phyloP scores from a whole-genome alignment of 371 early-diverging fungal species.

The Saksenaea oblongispora region DNA sequence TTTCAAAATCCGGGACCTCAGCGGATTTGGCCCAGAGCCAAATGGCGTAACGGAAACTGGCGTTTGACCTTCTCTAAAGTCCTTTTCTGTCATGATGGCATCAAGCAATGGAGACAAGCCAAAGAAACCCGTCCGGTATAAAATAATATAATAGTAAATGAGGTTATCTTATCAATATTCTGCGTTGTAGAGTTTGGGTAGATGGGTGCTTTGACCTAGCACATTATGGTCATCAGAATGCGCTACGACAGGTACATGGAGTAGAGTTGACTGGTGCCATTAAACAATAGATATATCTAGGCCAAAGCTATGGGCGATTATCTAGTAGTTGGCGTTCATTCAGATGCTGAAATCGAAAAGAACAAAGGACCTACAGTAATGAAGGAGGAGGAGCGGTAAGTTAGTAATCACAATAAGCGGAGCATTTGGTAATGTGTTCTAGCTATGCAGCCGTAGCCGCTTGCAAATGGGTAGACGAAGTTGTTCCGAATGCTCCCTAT shows the following conservation, averaged over 20 bases:
- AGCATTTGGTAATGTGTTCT: neutral
- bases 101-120: too few relatives aligned
- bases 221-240: slow-evolving; percentile 96
- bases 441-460: slow-evolving; percentile 92
- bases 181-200: slow-evolving; percentile 71
- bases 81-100: too few relatives aligned
- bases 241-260: slow-evolving; percentile 81
- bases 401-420: neutral
- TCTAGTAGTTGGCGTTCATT: slow-evolving; percentile 95
- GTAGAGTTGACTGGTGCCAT: neutral
- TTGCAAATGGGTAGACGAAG: slow-evolving; percentile 97
- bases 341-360: slow-evolving; percentile 87
- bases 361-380: slow-evolving; percentile 97
- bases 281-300: slow-evolving; percentile 34
- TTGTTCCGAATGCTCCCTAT: slow-evolving; percentile 95
- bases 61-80: too few relatives aligned
- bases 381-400: slow-evolving; percentile 90
- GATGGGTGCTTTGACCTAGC: slow-evolving; percentile 97
- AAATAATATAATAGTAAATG: neutral
- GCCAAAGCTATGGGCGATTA: slow-evolving; percentile 91
- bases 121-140: too few relatives aligned
- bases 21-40: too few relatives aligned
- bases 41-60: too few relatives aligned
- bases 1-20: too few relatives aligned
- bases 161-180: neutral